These are phyloP conservation scores for Phyllosticta citriasiana DNA, from an alignment of 2,329 filamentous ascomycete species.

Conservation along the genomic window DNA sequence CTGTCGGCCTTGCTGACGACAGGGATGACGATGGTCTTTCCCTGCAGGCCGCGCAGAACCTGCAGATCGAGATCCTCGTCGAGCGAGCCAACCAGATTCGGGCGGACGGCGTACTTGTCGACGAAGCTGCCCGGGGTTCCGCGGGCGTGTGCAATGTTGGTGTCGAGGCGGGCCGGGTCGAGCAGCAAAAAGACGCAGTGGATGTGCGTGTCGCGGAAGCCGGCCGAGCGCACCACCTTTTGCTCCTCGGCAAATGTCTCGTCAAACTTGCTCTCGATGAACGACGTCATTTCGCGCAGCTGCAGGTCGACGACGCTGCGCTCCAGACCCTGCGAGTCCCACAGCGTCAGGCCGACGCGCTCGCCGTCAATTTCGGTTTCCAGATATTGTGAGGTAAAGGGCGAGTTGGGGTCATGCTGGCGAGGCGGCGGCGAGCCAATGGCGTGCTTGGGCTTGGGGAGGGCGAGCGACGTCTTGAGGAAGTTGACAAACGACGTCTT, in stretches of 20 bases:
- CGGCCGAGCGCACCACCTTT: conserved; percentile 89
- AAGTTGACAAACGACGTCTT: conserved; percentile 98
- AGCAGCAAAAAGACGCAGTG: conserved; percentile 90
- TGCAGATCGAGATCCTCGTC: conserved; percentile 88
- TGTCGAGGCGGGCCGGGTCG: conserved; percentile 76
- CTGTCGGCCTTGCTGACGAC: conserved; percentile 96
- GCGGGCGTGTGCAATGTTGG: conserved; percentile 59
- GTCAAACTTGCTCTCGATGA: conserved; percentile 96
- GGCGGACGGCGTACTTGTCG: conserved; percentile 22
- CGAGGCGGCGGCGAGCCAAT: conserved; percentile 31
- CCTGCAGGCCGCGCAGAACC: conserved; percentile 75
- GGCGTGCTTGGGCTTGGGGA: conserved; percentile 68
- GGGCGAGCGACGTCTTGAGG: conserved; percentile 72
- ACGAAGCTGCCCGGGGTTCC: conserved; percentile 23
- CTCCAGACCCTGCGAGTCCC: conserved; percentile 93
- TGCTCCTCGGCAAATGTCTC: conserved; percentile 96
- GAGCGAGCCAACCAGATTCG: conserved; percentile 53
- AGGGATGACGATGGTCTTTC: conserved; percentile 91
- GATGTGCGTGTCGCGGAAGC: conserved; percentile 91
- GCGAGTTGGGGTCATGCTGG: conserved; percentile 38
- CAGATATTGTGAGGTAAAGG: conserved; percentile 77
- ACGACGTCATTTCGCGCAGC: conserved; percentile 78
- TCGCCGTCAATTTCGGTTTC: conserved; percentile 93
- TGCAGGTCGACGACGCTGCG: conserved; percentile 93
- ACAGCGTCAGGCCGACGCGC: conserved; percentile 82